Percentiles rank a stretch among this genome's conserved stretches.
These are phyloP conservation scores for Ormosia semicastrata DNA, from an alignment of 306 rosid species.

Conservation along the genomic window DNA sequence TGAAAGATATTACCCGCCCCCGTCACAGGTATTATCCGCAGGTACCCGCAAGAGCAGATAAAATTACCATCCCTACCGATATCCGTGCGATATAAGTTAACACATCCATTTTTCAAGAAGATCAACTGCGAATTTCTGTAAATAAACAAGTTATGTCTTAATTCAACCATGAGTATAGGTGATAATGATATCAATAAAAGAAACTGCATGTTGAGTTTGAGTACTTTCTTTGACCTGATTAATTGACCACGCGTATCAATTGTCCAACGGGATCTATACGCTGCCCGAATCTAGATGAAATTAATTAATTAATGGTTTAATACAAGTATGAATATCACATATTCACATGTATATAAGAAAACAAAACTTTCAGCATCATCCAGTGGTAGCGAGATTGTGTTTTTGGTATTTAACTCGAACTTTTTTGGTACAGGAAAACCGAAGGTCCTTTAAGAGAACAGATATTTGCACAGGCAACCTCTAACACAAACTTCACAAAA, in stretches of 20 bases:
- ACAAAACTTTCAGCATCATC: not conserved
- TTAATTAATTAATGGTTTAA: not conserved
- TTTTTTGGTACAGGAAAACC: not conserved
- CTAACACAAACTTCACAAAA: no score
- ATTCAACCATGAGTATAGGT: not conserved
- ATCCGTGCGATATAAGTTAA: not conserved
- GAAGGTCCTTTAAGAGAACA: not conserved
- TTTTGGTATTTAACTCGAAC: no score
- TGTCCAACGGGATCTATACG: not conserved
- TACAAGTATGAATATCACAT: not conserved
- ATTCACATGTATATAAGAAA: not conserved
- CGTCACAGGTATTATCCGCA: no score
- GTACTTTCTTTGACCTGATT: constrained; percentile 11
- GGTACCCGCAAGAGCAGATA: no score
- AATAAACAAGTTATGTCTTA: not conserved
- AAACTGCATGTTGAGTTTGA: not conserved
- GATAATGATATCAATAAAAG: not conserved
- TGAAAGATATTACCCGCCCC: no score
- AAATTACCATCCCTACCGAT: no score
- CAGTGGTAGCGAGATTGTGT: not conserved
- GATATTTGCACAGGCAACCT: no score
- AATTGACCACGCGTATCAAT: constrained; percentile 8
- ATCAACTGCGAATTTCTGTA: not conserved
- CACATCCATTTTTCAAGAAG: not conserved
- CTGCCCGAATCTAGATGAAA: not conserved